phyloP scores from a whole-genome alignment of 2,329 filamentous ascomycete genomes.

The Monosporascus cannonballus region DNA sequence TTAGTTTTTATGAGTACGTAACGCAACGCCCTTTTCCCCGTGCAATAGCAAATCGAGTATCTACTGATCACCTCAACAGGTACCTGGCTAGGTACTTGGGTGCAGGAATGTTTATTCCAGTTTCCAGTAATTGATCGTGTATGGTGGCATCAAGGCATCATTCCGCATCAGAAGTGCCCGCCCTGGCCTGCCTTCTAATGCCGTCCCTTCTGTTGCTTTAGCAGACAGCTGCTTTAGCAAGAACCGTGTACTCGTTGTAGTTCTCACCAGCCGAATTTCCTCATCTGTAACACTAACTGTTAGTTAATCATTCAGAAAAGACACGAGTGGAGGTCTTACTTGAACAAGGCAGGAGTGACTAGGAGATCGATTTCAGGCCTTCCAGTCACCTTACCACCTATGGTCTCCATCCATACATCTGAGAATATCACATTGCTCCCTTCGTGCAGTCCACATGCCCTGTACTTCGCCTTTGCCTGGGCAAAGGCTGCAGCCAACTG shows the following conservation, averaged over 20 bases:
- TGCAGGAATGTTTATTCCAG: not conserved
- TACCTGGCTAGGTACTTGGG: not conserved
- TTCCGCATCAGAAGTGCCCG: not conserved
- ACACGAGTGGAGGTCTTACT: not conserved
- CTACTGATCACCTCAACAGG: not conserved
- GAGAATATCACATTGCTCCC: not conserved
- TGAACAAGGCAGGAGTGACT: not conserved
- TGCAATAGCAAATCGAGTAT: not conserved
- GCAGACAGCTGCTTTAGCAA: not conserved
- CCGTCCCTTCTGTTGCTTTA: not conserved
- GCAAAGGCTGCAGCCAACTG: not conserved
- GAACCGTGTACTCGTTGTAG: not conserved
- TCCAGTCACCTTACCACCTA: not conserved
- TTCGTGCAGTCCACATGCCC: rapidly evolving
- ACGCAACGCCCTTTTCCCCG: not conserved
- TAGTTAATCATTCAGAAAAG: not conserved
- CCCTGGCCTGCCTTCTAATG: not conserved
- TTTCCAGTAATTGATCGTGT: not conserved
- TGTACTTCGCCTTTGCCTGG: not conserved
- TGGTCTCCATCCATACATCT: not conserved
- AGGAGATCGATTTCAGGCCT: not conserved
- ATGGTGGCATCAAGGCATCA: not conserved
- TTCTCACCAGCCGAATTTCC: not conserved
- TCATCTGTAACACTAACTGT: not conserved
- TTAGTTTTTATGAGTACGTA: too few relatives aligned